Evolutionary conservation across 805 yeast genomes (phyloP).

Genomic region (Myxozyma mucilagina): DNA sequence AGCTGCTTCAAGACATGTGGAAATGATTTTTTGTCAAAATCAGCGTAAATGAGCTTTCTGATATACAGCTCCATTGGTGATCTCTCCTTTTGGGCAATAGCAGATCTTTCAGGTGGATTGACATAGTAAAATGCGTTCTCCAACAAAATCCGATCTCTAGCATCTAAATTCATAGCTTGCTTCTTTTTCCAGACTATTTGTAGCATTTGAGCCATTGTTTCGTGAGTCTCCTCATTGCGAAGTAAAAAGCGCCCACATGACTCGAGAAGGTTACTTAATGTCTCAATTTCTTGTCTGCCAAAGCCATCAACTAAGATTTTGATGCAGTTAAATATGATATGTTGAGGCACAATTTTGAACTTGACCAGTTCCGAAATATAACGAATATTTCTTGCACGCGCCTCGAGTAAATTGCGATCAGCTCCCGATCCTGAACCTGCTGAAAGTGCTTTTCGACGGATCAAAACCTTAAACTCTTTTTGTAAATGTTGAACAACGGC

Average conservation of each 20-base stretch:
- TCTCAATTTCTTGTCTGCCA: slow-evolving; percentile 62
- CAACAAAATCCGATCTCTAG: slow-evolving; percentile 59
- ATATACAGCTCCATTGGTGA: slow-evolving; percentile 46
- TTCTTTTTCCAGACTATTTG: slow-evolving; percentile 52
- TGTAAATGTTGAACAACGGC: slow-evolving; percentile 59
- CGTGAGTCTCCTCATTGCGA: slow-evolving; percentile 55
- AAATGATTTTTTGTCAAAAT: slow-evolving; percentile 46
- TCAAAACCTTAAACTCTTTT: slow-evolving; percentile 34
- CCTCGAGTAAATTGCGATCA: slow-evolving; percentile 16
- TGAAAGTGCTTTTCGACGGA: slow-evolving; percentile 12
- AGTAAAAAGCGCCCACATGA: slow-evolving; percentile 67
- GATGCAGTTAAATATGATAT: slow-evolving; percentile 70
- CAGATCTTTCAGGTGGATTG: slow-evolving; percentile 47
- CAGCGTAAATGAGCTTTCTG: slow-evolving; percentile 52
- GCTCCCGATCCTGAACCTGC: slow-evolving; percentile 2
- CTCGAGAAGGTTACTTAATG: slow-evolving; percentile 69
- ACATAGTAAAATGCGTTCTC: slow-evolving; percentile 45
- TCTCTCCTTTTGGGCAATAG: slow-evolving; percentile 32
- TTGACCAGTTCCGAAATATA: slow-evolving; percentile 76
- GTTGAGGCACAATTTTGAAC: slow-evolving; percentile 70
- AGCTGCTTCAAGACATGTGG: slow-evolving; percentile 44
- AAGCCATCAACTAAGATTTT: slow-evolving; percentile 57
- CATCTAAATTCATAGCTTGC: slow-evolving; percentile 51
- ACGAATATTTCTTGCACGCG: slow-evolving; percentile 44
- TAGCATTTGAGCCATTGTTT: slow-evolving; percentile 64